Base-by-base conservation (phyloP, 331 rosid genomes). In the Pyrus hybrid region DNA sequence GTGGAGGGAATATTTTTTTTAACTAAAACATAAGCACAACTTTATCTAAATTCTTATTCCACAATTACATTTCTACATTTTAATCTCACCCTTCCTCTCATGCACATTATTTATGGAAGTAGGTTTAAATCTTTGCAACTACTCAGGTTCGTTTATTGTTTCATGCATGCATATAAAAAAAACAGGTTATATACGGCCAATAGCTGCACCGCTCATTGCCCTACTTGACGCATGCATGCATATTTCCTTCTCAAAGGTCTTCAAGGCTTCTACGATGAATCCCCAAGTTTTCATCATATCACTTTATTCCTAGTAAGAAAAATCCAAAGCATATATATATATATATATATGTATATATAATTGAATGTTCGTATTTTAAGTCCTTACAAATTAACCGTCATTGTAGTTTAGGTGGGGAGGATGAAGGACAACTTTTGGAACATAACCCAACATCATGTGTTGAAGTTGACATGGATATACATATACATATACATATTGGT, bases 31-130 rank as follows among this genome's bases (percentile, higher is more conserved):
- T 0, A 57, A 33, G 4, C 66, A 56, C 4, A 22, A 56, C 16
- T 5, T 60, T 41, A 72, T 61, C 13, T 3, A 66, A 54, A 71
- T 35, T 72, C 68, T 37, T 72, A 72, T 72, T 72, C 76, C 76
- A 72, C 18, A 1, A 5, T 72, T 57, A 72, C 76, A 35, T 22
- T 13, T 9, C 25, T 57, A 33, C 60, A 32, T 35, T 9, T n/a
- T 58, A 22, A 54, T 53, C 58, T 53, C 58, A 53, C 32, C 14
- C 63, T 30, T 30, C 45, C 65, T 54, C 65, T 54, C 64, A 53
- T 30, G 75, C 47, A 53, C 3, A 25, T 41, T 47, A 22, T 10
- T 29, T 28, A 28, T 20, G 63, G 30, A 18, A 70, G 7, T 51
- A 4, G 35, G 30, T 69, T 11, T 51, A 17, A 58, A 58, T 58